phyloP scores from a whole-genome alignment of 2,329 filamentous ascomycete genomes.

The Neofusicoccum ribis region DNA sequence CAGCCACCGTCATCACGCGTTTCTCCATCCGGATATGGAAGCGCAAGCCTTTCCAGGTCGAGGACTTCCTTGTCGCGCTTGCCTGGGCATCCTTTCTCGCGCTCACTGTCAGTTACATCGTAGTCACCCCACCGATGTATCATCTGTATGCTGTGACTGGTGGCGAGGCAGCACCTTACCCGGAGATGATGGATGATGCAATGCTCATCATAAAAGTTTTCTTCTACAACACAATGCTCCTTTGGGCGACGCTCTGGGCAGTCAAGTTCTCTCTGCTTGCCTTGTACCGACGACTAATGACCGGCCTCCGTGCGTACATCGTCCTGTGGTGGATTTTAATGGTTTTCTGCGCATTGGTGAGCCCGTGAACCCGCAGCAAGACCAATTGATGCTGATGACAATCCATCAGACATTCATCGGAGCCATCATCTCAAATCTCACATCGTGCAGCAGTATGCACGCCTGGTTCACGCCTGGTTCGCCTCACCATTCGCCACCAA shows the following conservation, averaged over 20 bases:
- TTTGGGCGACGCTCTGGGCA: constrained; percentile 43
- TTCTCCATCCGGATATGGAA: constrained; percentile 11
- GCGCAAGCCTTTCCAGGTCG: constrained; percentile 11
- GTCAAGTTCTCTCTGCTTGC: constrained; percentile 44
- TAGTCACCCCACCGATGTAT: constrained; percentile 37
- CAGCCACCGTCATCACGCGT: constrained; percentile 23
- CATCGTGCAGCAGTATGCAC: constrained; percentile 36
- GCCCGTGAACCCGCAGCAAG: constrained; percentile 15
- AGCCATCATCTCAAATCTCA: constrained; percentile 38
- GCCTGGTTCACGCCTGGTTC: constrained; percentile 35
- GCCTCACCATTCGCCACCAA: neutral
- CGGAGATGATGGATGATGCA: constrained; percentile 33
- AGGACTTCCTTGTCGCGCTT: constrained; percentile 31
- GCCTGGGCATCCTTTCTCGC: constrained; percentile 32
- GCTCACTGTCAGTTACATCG: constrained; percentile 35
- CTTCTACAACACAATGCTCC: constrained; percentile 40
- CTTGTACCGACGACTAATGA: constrained; percentile 41
- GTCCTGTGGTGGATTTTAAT: constrained; percentile 41
- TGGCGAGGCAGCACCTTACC: constrained; percentile 29
- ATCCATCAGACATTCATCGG: constrained; percentile 36
- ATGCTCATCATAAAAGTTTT: constrained; percentile 38
- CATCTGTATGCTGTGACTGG: constrained; percentile 29
- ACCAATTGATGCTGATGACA: neutral
- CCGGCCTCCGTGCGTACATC: constrained; percentile 34
- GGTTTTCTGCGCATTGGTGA: constrained; percentile 36